Base-by-base conservation (phyloP, 768 basidiomycete species). In the Tylopilus balloui region DNA sequence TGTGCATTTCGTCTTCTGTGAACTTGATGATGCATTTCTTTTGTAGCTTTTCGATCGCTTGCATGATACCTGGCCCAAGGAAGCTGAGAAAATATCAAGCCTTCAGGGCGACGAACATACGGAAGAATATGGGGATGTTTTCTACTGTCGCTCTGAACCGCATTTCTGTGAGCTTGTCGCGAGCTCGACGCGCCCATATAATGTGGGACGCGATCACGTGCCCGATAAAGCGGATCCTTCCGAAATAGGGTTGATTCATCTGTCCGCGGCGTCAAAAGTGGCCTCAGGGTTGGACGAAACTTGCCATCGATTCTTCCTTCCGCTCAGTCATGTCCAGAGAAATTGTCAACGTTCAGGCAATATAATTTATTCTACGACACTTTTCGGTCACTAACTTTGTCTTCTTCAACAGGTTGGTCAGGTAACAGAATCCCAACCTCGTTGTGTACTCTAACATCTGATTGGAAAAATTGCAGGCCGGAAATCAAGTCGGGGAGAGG, bases 11-110 rank as follows among this genome's bases (percentile, higher is more conserved):
- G 13, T 72, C 73, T 59, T 86, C 82, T 0, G 80, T 81, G 60
- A 92, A 88, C 65, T 83, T 84, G 63, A 93, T 80, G 48, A 89
- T 82, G 56, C 87, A 91, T 73, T 75, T 83, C 67, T 89, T 91
- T 66, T 92, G 86, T 17, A 92, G 70, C 58, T 87, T 91, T 61
- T 91, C 89, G 19, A 92, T 73, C 0, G 87, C 78, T 67, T 92
- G 89, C 8, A 89, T 80, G 37, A 92, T 81, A 37, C 80, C 90
- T 92, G 45, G 11, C 11, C 6, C 44, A 32, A 8, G 13, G 14
- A 32, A 21, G 27, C 35, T 38, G 6, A 42, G 27, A 8, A 8
- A 17, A 29, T 42, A 12, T 2, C 2, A 29, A 41, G 13, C 13
- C 0, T 10, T 8, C 7, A 14, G 24, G n/a, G n/a, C 4, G 5